Evolutionary conservation across 1,284 basidiomycete genomes (phyloP).

Genomic region (Cerioporus squamosus): DNA sequence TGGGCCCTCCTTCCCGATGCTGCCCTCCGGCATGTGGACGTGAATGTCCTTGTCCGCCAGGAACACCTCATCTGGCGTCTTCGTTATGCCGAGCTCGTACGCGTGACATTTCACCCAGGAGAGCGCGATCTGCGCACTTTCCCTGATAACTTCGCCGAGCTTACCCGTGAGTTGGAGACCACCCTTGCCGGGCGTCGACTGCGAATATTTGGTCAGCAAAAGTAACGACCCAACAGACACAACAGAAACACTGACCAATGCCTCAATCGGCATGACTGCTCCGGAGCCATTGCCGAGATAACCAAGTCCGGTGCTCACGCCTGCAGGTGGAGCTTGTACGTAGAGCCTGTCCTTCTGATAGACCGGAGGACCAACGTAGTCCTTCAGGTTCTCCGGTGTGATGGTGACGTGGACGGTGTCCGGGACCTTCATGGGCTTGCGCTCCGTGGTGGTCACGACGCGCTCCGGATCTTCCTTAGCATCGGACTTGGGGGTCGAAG

Average conservation of each 20-base stretch:
- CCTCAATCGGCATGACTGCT: constrained; percentile 97
- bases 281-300: constrained; percentile 97
- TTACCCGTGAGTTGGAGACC: constrained; percentile 92
- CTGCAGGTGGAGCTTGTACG: constrained; percentile 79
- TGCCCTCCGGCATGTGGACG: constrained; percentile 96
- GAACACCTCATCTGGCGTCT: constrained; percentile 72
- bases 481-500: constrained; percentile 27
- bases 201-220: constrained; percentile 1
- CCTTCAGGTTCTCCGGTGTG: constrained; percentile 87
- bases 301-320: constrained; percentile 93
- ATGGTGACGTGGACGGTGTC: constrained; percentile 81
- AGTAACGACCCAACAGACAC: neutral
- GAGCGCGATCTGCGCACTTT: constrained; percentile 93
- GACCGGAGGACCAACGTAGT: constrained; percentile 95
- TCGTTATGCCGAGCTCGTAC: constrained; percentile 85
- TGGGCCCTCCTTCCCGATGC: constrained; percentile 98
- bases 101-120: constrained; percentile 95
- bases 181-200: constrained; percentile 95
- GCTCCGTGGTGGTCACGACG: constrained; percentile 76
- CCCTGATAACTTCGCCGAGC: constrained; percentile 96
- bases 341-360: constrained; percentile 98
- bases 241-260: constrained; percentile 61
- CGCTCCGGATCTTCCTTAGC: constrained; percentile 42
- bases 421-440: constrained; percentile 86
- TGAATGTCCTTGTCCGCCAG: constrained; percentile 88